phyloP scores from a whole-genome alignment of 805 yeast species.

The Hanseniaspora meyeri region DNA sequence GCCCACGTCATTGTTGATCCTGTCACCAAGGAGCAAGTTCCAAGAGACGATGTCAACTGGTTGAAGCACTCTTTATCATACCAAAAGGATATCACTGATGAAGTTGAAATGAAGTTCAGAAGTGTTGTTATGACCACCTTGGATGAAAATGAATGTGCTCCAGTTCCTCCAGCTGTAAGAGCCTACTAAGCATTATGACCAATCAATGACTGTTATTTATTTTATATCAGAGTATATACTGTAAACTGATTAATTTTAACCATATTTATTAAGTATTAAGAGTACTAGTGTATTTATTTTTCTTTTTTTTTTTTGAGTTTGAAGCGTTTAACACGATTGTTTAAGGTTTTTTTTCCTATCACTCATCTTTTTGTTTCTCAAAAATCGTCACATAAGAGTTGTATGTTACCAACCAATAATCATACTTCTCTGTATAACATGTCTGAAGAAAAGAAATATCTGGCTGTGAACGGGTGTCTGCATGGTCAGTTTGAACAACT shows the following conservation, averaged over 20 bases:
- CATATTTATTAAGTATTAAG: not conserved
- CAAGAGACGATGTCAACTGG: constrained; percentile 95
- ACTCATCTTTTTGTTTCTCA: too few species aligned
- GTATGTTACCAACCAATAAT: too few species aligned
- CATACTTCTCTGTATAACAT: not conserved
- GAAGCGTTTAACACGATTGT: not conserved
- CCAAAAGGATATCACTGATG: constrained; percentile 63
- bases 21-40: constrained; percentile 87
- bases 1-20: constrained; percentile 44
- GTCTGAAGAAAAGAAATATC: constrained; percentile 18
- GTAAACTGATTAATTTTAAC: not conserved
- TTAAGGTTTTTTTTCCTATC: not conserved
- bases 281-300: not conserved
- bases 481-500: constrained; percentile 66
- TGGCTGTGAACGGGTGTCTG: constrained; percentile 83
- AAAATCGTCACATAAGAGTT: too few species aligned
- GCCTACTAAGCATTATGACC: constrained; percentile 44
- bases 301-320: not conserved
- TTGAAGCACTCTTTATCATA: constrained; percentile 94
- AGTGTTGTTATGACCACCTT: constrained; percentile 68
- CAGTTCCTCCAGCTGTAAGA: constrained; percentile 95
- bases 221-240: not conserved
- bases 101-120: constrained; percentile 72
- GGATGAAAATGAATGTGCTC: constrained; percentile 83
- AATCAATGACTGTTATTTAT: not conserved